Percentiles rank a stretch among this genome's conserved stretches.
Evolutionary conservation across 1,284 basidiomycete genomes (phyloP).

Genomic region (Ceratobasidium sp.): DNA sequence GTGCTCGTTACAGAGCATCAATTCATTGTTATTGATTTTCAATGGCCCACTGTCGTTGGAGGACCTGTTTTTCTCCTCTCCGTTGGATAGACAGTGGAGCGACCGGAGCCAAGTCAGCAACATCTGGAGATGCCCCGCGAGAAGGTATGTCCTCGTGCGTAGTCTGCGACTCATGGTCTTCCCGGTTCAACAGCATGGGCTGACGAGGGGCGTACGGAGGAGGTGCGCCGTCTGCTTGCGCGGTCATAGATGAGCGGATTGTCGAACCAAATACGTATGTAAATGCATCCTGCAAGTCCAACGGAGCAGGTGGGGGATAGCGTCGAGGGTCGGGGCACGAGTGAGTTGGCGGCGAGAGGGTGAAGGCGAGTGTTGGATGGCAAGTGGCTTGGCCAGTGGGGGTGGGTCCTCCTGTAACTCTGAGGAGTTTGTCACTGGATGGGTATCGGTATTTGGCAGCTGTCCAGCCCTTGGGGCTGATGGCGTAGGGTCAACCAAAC

Average conservation of each 20-base stretch:
- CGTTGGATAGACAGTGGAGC: slow-evolving; percentile 10
- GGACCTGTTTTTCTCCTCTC: no score
- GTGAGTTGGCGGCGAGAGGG: not conserved
- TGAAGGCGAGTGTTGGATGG: not conserved
- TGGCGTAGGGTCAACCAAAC: not conserved
- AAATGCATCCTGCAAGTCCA: slow-evolving; percentile 22
- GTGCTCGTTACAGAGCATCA: no score
- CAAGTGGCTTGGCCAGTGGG: not conserved
- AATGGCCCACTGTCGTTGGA: not conserved
- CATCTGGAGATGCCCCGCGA: not conserved
- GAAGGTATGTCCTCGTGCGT: not conserved
- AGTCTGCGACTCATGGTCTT: not conserved
- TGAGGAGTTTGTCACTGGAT: not conserved
- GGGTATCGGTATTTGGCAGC: not conserved
- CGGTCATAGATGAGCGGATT: not conserved
- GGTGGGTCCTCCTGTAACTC: not conserved
- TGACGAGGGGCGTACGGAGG: slow-evolving; percentile 20
- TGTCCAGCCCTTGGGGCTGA: not conserved
- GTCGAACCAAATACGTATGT: slow-evolving; percentile 17
- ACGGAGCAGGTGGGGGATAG: not conserved
- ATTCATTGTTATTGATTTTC: not conserved
- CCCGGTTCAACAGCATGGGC: not conserved
- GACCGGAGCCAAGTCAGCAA: not conserved
- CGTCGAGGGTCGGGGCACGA: not conserved
- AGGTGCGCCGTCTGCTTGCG: not conserved